phyloP scores from a whole-genome alignment of 139 green algal genomes.

The Limnomonas spitsbergensis region DNA sequence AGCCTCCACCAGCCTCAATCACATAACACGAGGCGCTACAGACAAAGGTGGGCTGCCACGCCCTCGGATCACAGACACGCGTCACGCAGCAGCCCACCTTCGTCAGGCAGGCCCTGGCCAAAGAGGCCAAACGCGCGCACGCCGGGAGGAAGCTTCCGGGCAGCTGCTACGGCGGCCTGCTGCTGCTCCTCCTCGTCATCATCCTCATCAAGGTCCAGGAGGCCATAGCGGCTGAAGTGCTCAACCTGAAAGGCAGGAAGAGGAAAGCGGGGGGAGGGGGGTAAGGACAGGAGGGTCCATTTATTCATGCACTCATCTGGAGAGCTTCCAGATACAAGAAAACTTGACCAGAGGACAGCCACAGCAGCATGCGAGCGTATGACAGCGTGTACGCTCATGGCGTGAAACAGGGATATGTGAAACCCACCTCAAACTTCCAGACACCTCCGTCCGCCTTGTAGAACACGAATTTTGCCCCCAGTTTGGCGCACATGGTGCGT shows the following conservation, averaged over 20 bases:
- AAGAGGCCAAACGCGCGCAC: neutral
- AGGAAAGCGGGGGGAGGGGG: neutral
- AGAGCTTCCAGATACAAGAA: no score
- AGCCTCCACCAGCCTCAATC: no score
- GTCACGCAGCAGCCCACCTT: neutral
- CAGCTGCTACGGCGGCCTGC: neutral
- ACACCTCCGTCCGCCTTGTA: conserved; percentile 71
- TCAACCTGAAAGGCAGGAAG: conserved; percentile 59
- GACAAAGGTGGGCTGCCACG: no score
- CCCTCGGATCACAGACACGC: no score
- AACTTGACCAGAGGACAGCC: no score
- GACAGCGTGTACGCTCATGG: no score
- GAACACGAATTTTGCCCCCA: conserved; percentile 74
- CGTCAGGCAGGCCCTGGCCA: neutral
- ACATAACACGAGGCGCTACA: no score
- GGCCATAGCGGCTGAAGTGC: conserved; percentile 88
- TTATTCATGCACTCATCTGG: no score
- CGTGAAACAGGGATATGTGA: no score
- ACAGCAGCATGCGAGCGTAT: no score
- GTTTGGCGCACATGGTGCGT: conserved; percentile 46
- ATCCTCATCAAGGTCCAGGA: conserved; percentile 56
- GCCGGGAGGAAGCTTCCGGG: neutral
- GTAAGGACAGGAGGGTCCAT: conserved; percentile 1
- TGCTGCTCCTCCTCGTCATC: conserved; percentile 39
- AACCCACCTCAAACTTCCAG: conserved; percentile 83